These are phyloP conservation scores for Drechslerella coelobrocha DNA, from an alignment of 2,329 filamentous ascomycete species.

Conservation along the genomic window DNA sequence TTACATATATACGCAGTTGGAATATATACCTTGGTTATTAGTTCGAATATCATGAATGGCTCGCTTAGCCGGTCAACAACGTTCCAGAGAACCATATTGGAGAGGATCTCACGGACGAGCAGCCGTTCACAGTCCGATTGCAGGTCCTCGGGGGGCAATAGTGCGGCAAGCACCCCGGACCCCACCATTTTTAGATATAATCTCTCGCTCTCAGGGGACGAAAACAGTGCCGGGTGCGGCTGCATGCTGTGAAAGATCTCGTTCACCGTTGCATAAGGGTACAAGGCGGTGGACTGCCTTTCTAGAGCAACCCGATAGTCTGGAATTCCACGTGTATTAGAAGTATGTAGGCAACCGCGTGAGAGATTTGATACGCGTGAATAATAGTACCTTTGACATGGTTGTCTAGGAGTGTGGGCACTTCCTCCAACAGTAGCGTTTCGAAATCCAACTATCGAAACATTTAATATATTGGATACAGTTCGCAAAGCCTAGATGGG, in stretches of 20 bases:
- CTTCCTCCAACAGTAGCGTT: conserved; percentile 81
- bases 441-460: conserved; percentile 69
- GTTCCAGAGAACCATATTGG: conserved; percentile 86
- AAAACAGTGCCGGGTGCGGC: conserved; percentile 59
- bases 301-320: conserved; percentile 52
- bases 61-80: conserved; percentile 82
- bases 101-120: conserved; percentile 84
- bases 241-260: conserved; percentile 55
- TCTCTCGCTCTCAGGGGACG: conserved; percentile 78
- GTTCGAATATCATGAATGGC: conserved; percentile 87
- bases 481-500: not conserved
- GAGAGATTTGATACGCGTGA: not conserved
- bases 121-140: conserved; percentile 84
- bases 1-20: conserved; percentile 54
- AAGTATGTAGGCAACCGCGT: conserved; percentile 14
- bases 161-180: conserved; percentile 77
- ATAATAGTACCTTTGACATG: conserved; percentile 74
- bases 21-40: conserved; percentile 73
- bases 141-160: conserved; percentile 90
- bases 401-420: conserved; percentile 78
- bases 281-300: conserved; percentile 49
- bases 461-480: conserved; percentile 12
- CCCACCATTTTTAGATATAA: conserved; percentile 88
- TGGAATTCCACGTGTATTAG: conserved; percentile 17
- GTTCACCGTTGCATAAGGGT: conserved; percentile 50